These are phyloP conservation scores for Calonectria naviculata DNA, from an alignment of 2,329 filamentous ascomycete genomes.

Conservation along the genomic window DNA sequence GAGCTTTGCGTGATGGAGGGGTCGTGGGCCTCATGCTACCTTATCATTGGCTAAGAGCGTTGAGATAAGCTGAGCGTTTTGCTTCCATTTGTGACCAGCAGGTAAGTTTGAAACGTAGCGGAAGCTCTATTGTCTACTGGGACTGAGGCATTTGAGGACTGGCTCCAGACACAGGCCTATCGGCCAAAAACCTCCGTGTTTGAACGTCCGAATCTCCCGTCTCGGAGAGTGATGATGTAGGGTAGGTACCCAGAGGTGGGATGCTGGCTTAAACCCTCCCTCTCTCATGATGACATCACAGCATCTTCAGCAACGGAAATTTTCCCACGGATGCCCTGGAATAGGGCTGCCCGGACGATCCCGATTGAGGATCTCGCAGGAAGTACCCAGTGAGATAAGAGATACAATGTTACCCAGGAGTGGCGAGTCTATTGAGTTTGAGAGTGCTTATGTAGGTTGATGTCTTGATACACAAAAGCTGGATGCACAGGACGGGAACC, in stretches of 20 bases:
- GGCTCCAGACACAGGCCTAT: neutral
- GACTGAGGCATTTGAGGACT: neutral
- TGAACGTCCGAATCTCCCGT: neutral
- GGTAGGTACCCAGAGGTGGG: neutral
- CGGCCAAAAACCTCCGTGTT: neutral
- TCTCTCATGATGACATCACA: constrained; percentile 3
- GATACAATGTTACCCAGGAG: neutral
- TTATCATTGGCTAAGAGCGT: constrained; percentile 29
- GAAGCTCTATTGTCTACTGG: neutral
- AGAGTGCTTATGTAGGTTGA: neutral
- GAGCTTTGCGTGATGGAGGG: constrained; percentile 39
- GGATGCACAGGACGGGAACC: neutral
- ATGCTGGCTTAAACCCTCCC: neutral
- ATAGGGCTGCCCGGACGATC: neutral
- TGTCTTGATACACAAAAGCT: neutral
- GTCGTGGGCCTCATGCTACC: constrained; percentile 34
- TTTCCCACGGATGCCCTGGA: neutral
- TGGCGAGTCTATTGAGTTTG: neutral
- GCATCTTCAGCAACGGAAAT: neutral
- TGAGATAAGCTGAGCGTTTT: neutral
- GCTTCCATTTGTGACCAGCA: neutral
- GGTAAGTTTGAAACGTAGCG: neutral
- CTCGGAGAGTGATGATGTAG: too few relatives aligned
- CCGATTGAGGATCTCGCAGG: neutral
- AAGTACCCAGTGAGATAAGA: neutral